phyloP scores from a whole-genome alignment of 1,139 yeast genomes.

The Magnusiomyces fungicola region DNA sequence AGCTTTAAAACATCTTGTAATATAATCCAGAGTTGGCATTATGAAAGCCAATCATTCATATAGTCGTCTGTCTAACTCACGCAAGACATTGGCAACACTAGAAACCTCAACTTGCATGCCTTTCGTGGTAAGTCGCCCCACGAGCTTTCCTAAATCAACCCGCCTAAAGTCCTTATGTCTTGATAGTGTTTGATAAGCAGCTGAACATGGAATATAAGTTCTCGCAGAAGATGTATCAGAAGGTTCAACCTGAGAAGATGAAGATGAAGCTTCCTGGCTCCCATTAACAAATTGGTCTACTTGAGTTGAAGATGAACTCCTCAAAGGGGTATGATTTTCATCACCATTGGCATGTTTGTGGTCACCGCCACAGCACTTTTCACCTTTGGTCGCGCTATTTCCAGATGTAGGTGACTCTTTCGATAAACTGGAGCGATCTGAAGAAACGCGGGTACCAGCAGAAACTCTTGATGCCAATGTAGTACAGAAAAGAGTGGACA shows the following conservation, averaged over 20 bases:
- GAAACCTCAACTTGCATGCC: constrained; percentile 89
- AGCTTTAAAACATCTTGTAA: no score
- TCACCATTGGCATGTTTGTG: no score
- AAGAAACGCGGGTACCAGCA: not conserved
- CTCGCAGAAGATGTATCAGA: constrained; percentile 20
- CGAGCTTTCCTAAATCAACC: constrained; percentile 66
- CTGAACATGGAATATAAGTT: constrained; percentile 77
- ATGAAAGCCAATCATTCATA: constrained; percentile 31
- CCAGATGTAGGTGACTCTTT: not conserved
- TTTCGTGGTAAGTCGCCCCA: constrained; percentile 67
- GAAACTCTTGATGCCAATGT: constrained; percentile 53
- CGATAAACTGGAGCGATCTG: not conserved
- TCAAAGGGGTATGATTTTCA: no score
- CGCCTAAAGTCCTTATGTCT: constrained; percentile 68
- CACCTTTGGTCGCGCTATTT: not conserved
- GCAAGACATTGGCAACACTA: constrained; percentile 71
- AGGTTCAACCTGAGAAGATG: not conserved
- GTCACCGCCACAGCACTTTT: constrained; percentile 3
- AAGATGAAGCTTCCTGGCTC: constrained; percentile 23
- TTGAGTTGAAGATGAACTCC: no score
- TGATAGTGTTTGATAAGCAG: constrained; percentile 78
- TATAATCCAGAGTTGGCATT: no score
- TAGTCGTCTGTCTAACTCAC: constrained; percentile 68
- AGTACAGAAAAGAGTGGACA: constrained; percentile 83
- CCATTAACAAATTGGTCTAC: no score